phyloP scores from a whole-genome alignment of 208 protist species.

The Crithidia brevicula region DNA sequence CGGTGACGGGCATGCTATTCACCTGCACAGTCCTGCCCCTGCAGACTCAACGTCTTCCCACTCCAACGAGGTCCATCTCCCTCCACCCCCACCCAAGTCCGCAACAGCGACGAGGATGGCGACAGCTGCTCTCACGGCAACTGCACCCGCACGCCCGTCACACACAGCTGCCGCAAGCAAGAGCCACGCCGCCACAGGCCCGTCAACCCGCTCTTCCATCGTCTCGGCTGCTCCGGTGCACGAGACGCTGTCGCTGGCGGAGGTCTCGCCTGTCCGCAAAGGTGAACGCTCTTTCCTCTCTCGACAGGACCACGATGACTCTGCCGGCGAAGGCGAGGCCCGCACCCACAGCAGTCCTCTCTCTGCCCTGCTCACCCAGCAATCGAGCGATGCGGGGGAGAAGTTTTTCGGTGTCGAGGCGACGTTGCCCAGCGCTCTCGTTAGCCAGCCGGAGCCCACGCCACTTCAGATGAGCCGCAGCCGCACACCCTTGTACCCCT shows the following conservation, averaged over 20 bases:
- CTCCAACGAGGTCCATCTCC: too few relatives aligned
- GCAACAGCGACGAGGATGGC: too few relatives aligned
- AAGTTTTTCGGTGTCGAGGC: too few relatives aligned
- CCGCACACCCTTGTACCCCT: slow-evolving; percentile 7
- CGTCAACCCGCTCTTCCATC: too few relatives aligned
- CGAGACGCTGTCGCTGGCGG: background rate
- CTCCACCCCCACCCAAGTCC: too few relatives aligned
- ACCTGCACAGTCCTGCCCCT: too few relatives aligned
- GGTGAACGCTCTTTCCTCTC: background rate
- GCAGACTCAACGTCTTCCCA: too few relatives aligned
- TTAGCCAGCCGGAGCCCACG: slow-evolving; percentile 13
- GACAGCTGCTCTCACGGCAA: too few relatives aligned
- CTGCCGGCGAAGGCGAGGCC: background rate
- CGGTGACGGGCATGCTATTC: too few relatives aligned
- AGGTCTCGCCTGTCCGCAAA: slow-evolving; percentile 7
- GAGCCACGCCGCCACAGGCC: background rate
- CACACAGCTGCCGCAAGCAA: too few relatives aligned
- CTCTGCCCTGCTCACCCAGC: slow-evolving; percentile 2
- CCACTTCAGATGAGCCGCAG: background rate
- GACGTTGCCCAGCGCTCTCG: slow-evolving; percentile 3
- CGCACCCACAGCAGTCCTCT: background rate
- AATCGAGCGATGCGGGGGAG: background rate
- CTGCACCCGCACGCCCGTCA: too few relatives aligned
- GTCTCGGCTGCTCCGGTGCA: too few relatives aligned
- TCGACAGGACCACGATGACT: background rate